Evolutionary conservation across 768 basidiomycete genomes (phyloP).

Genomic region (Tylopilus plumbeoviolaceoides): DNA sequence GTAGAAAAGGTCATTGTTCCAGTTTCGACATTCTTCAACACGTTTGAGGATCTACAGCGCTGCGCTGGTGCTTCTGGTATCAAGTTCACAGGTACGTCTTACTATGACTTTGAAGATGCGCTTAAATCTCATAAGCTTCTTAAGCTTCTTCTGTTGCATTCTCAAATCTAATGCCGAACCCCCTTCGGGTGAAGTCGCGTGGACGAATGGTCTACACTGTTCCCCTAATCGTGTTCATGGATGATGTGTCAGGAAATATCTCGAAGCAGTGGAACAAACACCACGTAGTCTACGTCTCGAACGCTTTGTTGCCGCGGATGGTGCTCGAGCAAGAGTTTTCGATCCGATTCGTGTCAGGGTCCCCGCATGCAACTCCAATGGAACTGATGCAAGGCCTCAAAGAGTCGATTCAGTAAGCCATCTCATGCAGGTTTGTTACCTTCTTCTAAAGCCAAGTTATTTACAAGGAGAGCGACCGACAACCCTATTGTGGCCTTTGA

Average conservation of each 20-base stretch:
- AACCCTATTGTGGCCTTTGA: slow-evolving; percentile 15
- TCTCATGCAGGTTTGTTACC: too few relatives aligned
- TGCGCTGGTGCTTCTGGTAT: background rate
- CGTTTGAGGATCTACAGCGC: slow-evolving; percentile 11
- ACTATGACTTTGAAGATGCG: background rate
- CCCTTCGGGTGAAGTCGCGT: slow-evolving; percentile 5
- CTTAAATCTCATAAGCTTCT: background rate
- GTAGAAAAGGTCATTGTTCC: background rate
- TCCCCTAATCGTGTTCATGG: slow-evolving; percentile 31
- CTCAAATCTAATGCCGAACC: slow-evolving; percentile 21
- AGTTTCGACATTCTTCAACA: slow-evolving; percentile 6
- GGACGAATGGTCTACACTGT: slow-evolving; percentile 21
- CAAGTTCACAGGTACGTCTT: slow-evolving; percentile 3
- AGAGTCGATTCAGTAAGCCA: slow-evolving; percentile 22
- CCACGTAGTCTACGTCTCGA: slow-evolving; percentile 31
- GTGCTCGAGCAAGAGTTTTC: slow-evolving; percentile 32
- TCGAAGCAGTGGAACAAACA: slow-evolving; percentile 39
- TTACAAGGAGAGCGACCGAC: slow-evolving; percentile 2
- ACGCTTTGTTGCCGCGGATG: slow-evolving; percentile 26
- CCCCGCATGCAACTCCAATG: slow-evolving; percentile 32
- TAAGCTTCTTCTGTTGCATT: slow-evolving; percentile 1
- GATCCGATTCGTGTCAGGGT: slow-evolving; percentile 28
- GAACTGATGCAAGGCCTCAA: slow-evolving; percentile 32
- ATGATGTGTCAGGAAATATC: slow-evolving; percentile 34
- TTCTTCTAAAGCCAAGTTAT: background rate